phyloP scores from a whole-genome alignment of 2,329 filamentous ascomycete species.

The Trichoderma citrinoviride region DNA sequence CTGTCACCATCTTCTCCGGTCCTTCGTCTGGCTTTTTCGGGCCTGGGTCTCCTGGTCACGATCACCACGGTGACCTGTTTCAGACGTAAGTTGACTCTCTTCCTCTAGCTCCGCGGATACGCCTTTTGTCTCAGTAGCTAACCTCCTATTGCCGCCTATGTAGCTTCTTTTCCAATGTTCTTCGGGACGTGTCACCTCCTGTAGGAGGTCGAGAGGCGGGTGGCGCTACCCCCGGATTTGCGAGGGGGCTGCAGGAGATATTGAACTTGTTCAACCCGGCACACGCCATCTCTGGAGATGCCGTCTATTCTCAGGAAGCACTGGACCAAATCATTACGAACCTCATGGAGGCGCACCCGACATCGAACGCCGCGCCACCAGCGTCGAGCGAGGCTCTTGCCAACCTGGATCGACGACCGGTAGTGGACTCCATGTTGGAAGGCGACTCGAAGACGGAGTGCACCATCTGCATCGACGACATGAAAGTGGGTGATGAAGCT shows the following conservation, averaged over 20 bases:
- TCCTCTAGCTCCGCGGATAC: not conserved
- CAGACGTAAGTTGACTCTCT: constrained; percentile 44
- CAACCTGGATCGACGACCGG: constrained; percentile 66
- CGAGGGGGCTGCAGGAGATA: constrained; percentile 49
- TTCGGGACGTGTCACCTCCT: constrained; percentile 42
- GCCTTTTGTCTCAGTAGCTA: not conserved
- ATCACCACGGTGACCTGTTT: constrained; percentile 42
- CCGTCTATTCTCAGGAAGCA: constrained; percentile 86
- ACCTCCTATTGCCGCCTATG: not conserved
- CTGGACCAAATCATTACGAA: constrained; percentile 84
- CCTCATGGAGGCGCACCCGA: constrained; percentile 79
- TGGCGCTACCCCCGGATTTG: constrained; percentile 29
- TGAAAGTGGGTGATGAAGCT: constrained; percentile 70
- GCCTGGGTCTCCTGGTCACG: constrained; percentile 19
- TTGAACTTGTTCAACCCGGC: constrained; percentile 53
- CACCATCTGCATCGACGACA: constrained; percentile 90
- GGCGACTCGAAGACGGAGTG: constrained; percentile 73
- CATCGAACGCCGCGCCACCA: constrained; percentile 76
- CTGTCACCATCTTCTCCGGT: constrained; percentile 48
- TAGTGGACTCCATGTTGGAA: constrained; percentile 68
- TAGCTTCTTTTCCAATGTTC: constrained; percentile 48
- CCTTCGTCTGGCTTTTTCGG: constrained; percentile 29
- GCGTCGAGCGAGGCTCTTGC: constrained; percentile 73
- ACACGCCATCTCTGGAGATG: constrained; percentile 66
- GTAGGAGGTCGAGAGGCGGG: constrained; percentile 27